Evolutionary conservation across 1,284 basidiomycete species (phyloP).

Genomic region (Austropuccinia psidii): DNA sequence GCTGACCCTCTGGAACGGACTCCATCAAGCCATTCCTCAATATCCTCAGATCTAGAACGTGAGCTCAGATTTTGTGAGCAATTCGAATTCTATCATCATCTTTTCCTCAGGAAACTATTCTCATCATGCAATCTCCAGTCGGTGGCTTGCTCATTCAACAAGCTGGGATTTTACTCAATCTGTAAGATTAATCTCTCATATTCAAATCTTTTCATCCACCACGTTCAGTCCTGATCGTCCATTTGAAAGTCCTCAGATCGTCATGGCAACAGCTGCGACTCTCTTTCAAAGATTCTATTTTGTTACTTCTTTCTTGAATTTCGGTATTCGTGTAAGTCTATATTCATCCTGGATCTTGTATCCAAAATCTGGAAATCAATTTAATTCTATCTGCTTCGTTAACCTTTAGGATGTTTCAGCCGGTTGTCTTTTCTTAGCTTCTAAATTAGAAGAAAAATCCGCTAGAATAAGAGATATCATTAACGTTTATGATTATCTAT

Average conservation of each 20-base stretch:
- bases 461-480: slow-evolving; percentile 84
- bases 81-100: neutral
- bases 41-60: slow-evolving; percentile 2
- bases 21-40: neutral
- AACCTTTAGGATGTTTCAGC: slow-evolving; percentile 71
- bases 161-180: slow-evolving; percentile 77
- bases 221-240: neutral
- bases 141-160: slow-evolving; percentile 75
- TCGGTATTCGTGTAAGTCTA: slow-evolving; percentile 69
- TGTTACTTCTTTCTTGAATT: slow-evolving; percentile 86
- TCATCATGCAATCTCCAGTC: slow-evolving; percentile 40
- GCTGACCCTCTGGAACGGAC: neutral
- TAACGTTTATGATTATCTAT: slow-evolving; percentile 82
- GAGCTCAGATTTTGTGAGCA: slow-evolving; percentile 22
- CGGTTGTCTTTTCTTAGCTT: slow-evolving; percentile 85
- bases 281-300: slow-evolving; percentile 96
- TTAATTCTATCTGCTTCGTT: slow-evolving; percentile 6
- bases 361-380: no score
- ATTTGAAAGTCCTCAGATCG: slow-evolving; percentile 74
- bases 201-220: neutral
- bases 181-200: slow-evolving; percentile 56
- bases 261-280: slow-evolving; percentile 91
- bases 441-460: slow-evolving; percentile 91
- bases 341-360: slow-evolving; percentile 11
- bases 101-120: neutral